Evolutionary conservation across 345 rosid species (phyloP), one percentile per base, ranked within the genome.

Genomic region (Boechera stricta): DNA sequence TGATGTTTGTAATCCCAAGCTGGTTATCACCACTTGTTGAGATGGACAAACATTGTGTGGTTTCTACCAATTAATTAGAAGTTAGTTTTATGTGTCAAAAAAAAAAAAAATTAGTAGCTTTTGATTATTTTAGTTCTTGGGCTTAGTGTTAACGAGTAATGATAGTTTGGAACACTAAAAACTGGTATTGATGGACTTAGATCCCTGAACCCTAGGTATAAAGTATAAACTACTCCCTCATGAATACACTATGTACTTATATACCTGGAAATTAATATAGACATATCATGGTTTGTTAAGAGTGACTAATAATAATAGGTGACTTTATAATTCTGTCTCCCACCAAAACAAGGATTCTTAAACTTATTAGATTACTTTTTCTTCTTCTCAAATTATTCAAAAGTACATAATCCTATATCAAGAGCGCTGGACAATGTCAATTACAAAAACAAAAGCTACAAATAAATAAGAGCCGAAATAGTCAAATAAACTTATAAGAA

Each of bases 311-410:
- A 48, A 48, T 64, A 73, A 64, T 74, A 31, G 13, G 42, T 47
- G 59, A 75, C 54, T 59, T 75, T 67, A 36, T 75, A 49, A 51
- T 67, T 75, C 62, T 75, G 79, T 75, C 63, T 67, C 45, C 79
- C 73, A 75, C 79, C 66, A 67, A 67, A 67, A 57, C 67, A 67
- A 67, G 57, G 48, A 55, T 64, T 64, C 51, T 36, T 15, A 47
- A 26, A 41, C 67, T 1, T 33, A 28, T 48, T 58, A 48, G 55
- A 63, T 16, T 48, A 57, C 32, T 13, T 68, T 42, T 9, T 12
- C 35, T 39, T 74, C 47, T 75, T 49, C 54, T 49, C 59, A 58
- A 35, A 4, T 10, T n/a, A 49, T 28, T 48, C 52, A 29, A 48
- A 64, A 75, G 44, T 48, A 18, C 53, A 26, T 7, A 47, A 67